Base-by-base conservation (phyloP, 208 protist genomes). In the Jaenimonas drosophilae region DNA sequence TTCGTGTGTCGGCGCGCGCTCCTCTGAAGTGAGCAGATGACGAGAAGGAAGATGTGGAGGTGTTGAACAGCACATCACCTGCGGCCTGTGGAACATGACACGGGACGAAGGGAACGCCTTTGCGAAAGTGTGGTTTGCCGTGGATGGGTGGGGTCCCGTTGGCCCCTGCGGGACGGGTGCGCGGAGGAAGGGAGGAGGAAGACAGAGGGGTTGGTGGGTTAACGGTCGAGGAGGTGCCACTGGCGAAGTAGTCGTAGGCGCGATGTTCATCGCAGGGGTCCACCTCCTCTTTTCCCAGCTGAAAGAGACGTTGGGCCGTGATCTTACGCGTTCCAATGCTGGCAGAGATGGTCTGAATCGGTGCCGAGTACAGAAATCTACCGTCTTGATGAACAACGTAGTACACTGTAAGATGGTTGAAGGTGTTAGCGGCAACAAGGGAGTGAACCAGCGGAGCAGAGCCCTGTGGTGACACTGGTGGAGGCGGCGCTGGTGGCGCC, bases 331-430 rank as follows among this genome's bases (percentile, higher is more conserved):
- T 77, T 0, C 57, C 52, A 25, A 84, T 72, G 25, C 76, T 76
- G 26, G 68, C 69, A 2, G 62, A 70, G 29, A 87, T 45, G 27
- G 73, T 87, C 49, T 84, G 78, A 53, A 88, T 24, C 7, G 83
- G 76, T 19, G 70, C 63, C 11, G 42, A 55, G 54, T 67, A 66
- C 7, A 88, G 50, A 25, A 91, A 12, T 16, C 50, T 46, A 20
- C 73, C 69, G 33, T 77, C 70, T 39, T 91, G 83, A 38, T 91
- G 83, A 14, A 64, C 63, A 3, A 82, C 58, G 17, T 76, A 49
- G 57, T 88, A 85, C 3, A 76, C 33, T 21, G 65, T 74, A 36
- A 91, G 57, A 59, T 91, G 83, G 61, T 79, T 88, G 60, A 76
- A 91, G 17, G 67, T 87, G 57, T 57, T 81, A 3, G 69, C 83